phyloP scores from a whole-genome alignment of 352 stramenopile genomes.

The Globisporangium mamillatum region DNA sequence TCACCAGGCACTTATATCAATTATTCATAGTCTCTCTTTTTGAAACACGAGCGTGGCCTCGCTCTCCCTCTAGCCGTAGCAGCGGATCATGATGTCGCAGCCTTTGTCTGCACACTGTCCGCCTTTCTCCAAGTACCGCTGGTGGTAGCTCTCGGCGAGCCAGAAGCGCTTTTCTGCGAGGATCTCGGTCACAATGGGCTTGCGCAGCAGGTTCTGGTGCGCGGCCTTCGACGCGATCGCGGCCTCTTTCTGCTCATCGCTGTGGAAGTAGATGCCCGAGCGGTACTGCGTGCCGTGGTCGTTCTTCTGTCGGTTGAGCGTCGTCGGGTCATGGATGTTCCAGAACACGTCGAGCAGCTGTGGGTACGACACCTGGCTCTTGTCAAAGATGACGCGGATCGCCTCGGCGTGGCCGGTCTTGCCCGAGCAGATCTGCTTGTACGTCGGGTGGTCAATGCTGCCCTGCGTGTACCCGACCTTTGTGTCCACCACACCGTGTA shows the following conservation, averaged over 20 bases:
- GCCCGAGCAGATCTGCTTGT: constrained; percentile 93
- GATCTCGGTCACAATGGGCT: constrained; percentile 92
- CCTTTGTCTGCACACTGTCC: constrained; percentile 93
- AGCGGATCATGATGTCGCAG: constrained; percentile 88
- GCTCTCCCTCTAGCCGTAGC: constrained; percentile 56
- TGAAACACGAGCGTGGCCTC: too few relatives aligned
- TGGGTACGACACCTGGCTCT: constrained; percentile 80
- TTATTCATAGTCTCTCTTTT: too few relatives aligned
- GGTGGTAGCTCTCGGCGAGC: constrained; percentile 94
- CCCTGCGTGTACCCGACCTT: constrained; percentile 89
- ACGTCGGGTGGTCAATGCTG: constrained; percentile 86
- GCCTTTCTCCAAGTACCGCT: constrained; percentile 96
- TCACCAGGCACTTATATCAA: too few relatives aligned
- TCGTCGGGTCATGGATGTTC: constrained; percentile 92
- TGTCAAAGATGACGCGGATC: constrained; percentile 92
- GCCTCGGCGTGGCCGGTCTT: constrained; percentile 94
- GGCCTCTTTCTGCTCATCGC: constrained; percentile 81
- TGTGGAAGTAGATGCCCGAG: constrained; percentile 94
- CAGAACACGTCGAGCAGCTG: constrained; percentile 79
- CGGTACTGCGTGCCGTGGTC: constrained; percentile 95
- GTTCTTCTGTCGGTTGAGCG: constrained; percentile 85
- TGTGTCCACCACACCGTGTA: constrained; percentile 93
- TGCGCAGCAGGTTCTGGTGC: constrained; percentile 62
- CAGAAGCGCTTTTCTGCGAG: constrained; percentile 85
- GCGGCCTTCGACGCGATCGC: constrained; percentile 61